Evolutionary conservation across 2,329 filamentous ascomycete species (phyloP), one percentile per base, ranked within the genome.

Genomic region (Aspergillus sergii): DNA sequence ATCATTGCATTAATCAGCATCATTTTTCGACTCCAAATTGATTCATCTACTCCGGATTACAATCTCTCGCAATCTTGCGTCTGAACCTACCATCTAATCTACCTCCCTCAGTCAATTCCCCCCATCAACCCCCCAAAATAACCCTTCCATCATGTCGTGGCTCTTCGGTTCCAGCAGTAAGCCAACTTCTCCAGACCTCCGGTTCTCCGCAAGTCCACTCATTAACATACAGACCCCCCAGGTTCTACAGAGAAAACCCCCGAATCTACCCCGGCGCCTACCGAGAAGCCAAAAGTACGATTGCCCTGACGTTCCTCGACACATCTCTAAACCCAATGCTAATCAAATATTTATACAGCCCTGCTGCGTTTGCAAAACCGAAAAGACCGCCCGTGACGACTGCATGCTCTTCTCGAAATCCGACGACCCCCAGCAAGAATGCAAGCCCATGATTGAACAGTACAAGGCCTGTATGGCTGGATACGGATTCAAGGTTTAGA

Each of bases 391-490:
- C 71, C 92, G 95, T 67, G 95, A 99, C 82, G 94, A 99, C 81
- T 99, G 95, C 85, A 98, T 99, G 94, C 91, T 99, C 61, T 97
- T 98, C 83, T 96, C 93, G 61, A 93, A 88, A 66, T 86, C 91
- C 65, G 85, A 89, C 74, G 91, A 97, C 75, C 92, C 95, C 45
- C 69, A 73, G 12, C 87, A 92, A 72, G 93, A 96, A 73, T 99
- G 95, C 85, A 86, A 89, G 79, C 86, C 89, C 57, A 86, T 92
- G 66, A 91, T 99, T 67, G 88, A 92, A 32, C 89, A 92, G 76
- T 99, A 99, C 83, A 90, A 89, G 81, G 88, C 81, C 70, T 99
- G 95, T 80, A 98, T 99, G 95, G 88, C 89, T 62, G 91, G 93
- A 12, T 98, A 91, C 74, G 95, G 95, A 19, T 99, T 96, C 84